Conservation (phyloP, 148 eudicot species). For the Euryodendron excelsum region DNA sequence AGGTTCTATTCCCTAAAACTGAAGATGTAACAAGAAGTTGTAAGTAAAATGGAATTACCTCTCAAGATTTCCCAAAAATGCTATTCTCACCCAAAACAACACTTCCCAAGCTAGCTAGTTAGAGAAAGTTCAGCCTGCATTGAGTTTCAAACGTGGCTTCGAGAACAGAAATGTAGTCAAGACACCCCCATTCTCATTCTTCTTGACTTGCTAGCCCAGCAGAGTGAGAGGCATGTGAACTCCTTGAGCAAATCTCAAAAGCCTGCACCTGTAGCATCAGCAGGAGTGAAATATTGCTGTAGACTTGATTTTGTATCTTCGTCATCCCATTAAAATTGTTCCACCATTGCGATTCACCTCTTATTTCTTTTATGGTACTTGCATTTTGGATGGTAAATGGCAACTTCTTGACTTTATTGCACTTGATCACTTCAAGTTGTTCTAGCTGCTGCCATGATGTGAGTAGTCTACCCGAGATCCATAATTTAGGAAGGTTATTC, state of each 20-base stretch:
- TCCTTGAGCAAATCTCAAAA: neutral
- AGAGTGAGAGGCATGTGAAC: neutral
- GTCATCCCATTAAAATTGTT: neutral
- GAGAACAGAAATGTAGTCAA: too few species aligned
- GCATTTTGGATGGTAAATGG: neutral
- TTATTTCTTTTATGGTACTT: neutral
- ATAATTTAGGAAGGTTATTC: neutral
- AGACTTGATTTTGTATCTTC: neutral
- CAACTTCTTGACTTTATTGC: neutral
- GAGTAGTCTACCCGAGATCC: neutral
- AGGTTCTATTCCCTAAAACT: too few species aligned
- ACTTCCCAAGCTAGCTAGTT: too few species aligned
- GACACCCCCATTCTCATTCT: too few species aligned
- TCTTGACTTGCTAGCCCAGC: too few species aligned
- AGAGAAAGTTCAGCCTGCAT: too few species aligned
- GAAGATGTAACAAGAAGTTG: too few species aligned
- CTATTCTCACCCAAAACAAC: too few species aligned
- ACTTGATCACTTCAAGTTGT: neutral
- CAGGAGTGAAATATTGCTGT: neutral
- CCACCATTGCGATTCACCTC: neutral
- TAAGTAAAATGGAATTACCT: too few species aligned
- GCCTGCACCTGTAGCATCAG: neutral
- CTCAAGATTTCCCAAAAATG: too few species aligned
- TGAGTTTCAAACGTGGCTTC: too few species aligned
- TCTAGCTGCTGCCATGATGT: neutral